Percentiles rank a stretch among this genome's conserved stretches.
phyloP scores from a whole-genome alignment of 352 stramenopile genomes.

The Globisporangium cylindrosporum region DNA sequence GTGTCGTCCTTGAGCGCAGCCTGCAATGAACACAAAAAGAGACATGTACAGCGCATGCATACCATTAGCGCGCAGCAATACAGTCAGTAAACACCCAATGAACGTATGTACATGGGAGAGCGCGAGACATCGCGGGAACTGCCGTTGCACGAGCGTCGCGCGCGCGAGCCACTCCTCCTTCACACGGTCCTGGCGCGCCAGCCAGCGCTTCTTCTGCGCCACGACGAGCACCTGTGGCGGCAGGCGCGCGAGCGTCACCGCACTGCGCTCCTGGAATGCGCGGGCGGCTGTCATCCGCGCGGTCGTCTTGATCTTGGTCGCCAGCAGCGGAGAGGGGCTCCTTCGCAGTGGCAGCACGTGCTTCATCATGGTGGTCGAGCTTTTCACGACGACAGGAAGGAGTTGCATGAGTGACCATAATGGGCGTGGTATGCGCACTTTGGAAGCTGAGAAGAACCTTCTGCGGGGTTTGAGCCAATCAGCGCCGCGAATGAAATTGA shows the following conservation, averaged over 20 bases:
- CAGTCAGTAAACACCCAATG: background rate
- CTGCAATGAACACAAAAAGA: background rate
- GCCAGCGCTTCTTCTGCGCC: slow-evolving; percentile 15
- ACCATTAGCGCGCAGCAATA: background rate
- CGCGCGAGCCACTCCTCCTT: slow-evolving; percentile 9
- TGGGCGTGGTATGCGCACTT: background rate
- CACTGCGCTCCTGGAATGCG: background rate
- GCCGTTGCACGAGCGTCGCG: background rate
- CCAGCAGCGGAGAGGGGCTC: background rate
- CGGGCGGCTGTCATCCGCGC: background rate
- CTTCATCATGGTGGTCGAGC: slow-evolving; percentile 6
- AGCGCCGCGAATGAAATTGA: background rate
- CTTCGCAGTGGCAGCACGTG: slow-evolving; percentile 14
- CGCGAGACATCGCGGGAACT: slow-evolving; percentile 21
- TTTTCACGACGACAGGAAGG: background rate
- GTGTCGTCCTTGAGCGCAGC: slow-evolving; percentile 12
- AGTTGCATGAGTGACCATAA: background rate
- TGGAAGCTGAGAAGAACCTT: background rate
- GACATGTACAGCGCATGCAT: background rate
- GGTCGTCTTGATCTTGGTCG: background rate
- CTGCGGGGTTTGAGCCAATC: background rate
- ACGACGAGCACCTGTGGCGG: slow-evolving; percentile 15
- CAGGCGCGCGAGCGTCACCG: slow-evolving; percentile 7
- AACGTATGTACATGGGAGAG: slow-evolving; percentile 13
- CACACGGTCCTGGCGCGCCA: slow-evolving; percentile 6